Evolutionary conservation across 345 rosid species (phyloP).

Genomic region (Linum lewisii): DNA sequence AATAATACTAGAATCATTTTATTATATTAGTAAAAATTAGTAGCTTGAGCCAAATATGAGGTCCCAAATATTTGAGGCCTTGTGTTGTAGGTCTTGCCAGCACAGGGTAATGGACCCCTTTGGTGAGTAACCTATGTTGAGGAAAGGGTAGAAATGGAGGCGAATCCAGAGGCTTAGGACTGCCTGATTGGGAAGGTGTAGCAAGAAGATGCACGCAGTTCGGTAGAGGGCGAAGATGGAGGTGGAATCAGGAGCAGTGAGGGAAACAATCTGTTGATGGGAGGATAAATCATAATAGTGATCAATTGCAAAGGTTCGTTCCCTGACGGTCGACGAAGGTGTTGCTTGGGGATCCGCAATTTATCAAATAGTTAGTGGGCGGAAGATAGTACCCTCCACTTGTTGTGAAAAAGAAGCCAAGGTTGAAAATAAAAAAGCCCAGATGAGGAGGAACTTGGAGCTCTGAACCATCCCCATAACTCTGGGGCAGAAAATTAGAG

Average conservation of each 20-base stretch:
- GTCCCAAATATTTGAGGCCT: no score
- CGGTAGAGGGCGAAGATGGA: constrained; percentile 27
- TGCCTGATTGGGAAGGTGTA: constrained; percentile 42
- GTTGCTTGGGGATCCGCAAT: constrained; percentile 59
- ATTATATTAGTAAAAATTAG: no score
- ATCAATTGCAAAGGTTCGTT: constrained; percentile 44
- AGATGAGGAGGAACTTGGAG: constrained; percentile 13
- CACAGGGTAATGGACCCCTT: no score
- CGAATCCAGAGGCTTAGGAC: constrained; percentile 54
- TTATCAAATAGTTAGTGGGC: constrained; percentile 42
- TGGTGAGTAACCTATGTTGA: constrained; percentile 14
- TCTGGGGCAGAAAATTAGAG: not conserved
- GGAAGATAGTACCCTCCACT: constrained; percentile 27
- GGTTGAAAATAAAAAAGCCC: constrained; percentile 25
- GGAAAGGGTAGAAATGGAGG: constrained; percentile 59
- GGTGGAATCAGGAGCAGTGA: constrained; percentile 14
- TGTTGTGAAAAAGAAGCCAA: no score
- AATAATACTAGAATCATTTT: no score
- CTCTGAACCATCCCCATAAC: constrained; percentile 24
- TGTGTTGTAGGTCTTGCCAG: no score
- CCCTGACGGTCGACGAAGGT: constrained; percentile 27
- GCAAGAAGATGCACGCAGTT: constrained; percentile 42
- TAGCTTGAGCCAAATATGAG: no score
- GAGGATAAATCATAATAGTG: constrained; percentile 13
- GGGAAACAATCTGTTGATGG: constrained; percentile 19